Percentiles rank a stretch among this genome's conserved stretches.
These are phyloP conservation scores for Trametes polyzona DNA, from an alignment of 1,284 basidiomycete genomes.

Conservation along the genomic window DNA sequence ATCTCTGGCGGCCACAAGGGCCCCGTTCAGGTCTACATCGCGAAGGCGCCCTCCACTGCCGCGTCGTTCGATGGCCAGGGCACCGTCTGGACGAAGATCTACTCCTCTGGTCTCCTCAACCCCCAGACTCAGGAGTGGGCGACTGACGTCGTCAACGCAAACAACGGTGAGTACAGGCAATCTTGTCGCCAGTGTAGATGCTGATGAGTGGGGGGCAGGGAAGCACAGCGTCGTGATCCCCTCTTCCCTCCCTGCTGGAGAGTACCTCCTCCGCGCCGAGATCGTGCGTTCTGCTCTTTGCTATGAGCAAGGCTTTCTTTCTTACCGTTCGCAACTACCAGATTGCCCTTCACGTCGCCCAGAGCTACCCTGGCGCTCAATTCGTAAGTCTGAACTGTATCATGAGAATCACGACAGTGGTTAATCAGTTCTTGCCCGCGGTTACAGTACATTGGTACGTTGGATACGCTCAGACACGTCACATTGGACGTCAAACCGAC, in stretches of 20 bases:
- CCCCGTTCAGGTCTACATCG: conserved; percentile 53
- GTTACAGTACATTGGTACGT: conserved; percentile 40
- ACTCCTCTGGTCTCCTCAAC: conserved; percentile 49
- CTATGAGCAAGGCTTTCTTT: not conserved
- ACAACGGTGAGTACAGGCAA: conserved; percentile 36
- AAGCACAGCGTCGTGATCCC: conserved; percentile 53
- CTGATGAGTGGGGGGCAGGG: conserved; percentile 28
- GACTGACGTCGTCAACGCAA: conserved; percentile 51
- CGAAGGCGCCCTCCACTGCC: conserved; percentile 51
- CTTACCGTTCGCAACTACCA: conserved; percentile 5
- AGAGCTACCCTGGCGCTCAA: conserved; percentile 48
- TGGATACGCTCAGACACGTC: not conserved
- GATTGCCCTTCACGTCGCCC: conserved; percentile 52
- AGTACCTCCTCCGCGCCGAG: conserved; percentile 55
- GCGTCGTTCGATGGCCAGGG: conserved; percentile 50
- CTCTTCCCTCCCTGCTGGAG: conserved; percentile 49
- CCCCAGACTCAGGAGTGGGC: conserved; percentile 45
- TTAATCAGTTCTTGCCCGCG: not conserved
- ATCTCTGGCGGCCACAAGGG: conserved; percentile 57
- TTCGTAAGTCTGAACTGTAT: conserved; percentile 33
- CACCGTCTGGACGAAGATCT: conserved; percentile 58
- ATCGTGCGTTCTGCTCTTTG: conserved; percentile 31
- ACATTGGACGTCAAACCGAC: not conserved
- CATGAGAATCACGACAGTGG: no score
- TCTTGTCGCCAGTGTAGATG: not conserved